Evolutionary conservation across 2,329 filamentous ascomycete species (phyloP), one percentile per base, ranked within the genome.

Genomic region (Aurifilum marmelostoma): DNA sequence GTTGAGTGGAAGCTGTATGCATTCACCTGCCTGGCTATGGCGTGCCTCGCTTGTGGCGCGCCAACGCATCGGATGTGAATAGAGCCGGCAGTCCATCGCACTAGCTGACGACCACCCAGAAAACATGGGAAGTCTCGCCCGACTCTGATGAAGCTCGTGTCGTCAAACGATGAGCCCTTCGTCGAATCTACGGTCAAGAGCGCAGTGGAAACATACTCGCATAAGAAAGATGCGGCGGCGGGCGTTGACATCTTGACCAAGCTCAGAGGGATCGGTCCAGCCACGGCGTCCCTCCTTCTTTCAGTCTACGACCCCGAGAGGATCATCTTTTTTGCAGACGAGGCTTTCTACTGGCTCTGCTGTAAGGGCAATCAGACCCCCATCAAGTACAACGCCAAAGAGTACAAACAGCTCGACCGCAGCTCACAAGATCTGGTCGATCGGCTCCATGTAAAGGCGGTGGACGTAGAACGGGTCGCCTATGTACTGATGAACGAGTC

Each of bases 261-360:
- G 67, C 81, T 96, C n/a, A 89, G 84, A 72, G 92, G 92, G 43
- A 88, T 97, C 71, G 92, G 92, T 0, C 92, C 92, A 1, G 92
- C 92, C 9, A 95, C 92, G 0, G 92, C 91, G 0, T 92, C 91
- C 1, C 85, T 96, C 41, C 80, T 95, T 1, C 83, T 96, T 2
- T 86, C 89, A 5, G 87, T 91, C 5, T 85, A 89, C 72, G 84
- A 89, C 70, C 85, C 89, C 0, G 77, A 82, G 0, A 79, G 80
- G 16, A 83, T 89, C 63, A 85, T 92, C 1, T 95, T 95, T 82
- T 95, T 95, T 79, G 91, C 89, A 2, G 93, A 97, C 75, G 92
- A 96, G 78, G 84, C 90, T 3, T 95, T 89, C 75, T 85, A 89
- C 72, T 95, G 91, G 91, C 79, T 91, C 7, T 87, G 87, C 74